Evolutionary conservation across 2,329 filamentous ascomycete species (phyloP).

Genomic region (Nigrograna mackinnonii): DNA sequence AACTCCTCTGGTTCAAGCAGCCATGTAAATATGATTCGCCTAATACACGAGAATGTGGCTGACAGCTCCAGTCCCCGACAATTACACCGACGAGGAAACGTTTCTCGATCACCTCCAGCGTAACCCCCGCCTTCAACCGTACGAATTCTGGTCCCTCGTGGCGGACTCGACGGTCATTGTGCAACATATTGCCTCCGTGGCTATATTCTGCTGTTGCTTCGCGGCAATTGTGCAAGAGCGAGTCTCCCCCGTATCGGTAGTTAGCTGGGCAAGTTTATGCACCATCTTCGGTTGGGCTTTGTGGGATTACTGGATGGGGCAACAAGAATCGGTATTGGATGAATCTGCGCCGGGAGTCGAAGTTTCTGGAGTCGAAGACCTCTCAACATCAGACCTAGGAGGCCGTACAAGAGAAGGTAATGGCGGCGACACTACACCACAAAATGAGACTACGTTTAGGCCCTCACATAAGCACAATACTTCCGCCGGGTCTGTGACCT

Average conservation of each 20-base stretch:
- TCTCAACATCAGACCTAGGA: slow-evolving; percentile 24
- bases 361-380: slow-evolving; percentile 12
- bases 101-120: slow-evolving; percentile 95
- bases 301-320: slow-evolving; percentile 88
- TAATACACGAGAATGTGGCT: slow-evolving; percentile 3
- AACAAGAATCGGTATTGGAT: slow-evolving; percentile 60
- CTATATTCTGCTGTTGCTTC: slow-evolving; percentile 93
- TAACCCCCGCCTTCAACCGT: slow-evolving; percentile 90
- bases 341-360: slow-evolving; percentile 12
- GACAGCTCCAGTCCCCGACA: slow-evolving; percentile 76
- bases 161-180: slow-evolving; percentile 95
- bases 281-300: slow-evolving; percentile 88
- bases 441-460: too few species aligned
- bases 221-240: slow-evolving; percentile 85
- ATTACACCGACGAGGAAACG: slow-evolving; percentile 95
- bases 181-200: slow-evolving; percentile 93
- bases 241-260: slow-evolving; percentile 87
- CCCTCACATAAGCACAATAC: slow-evolving; percentile 59
- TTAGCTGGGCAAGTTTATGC: slow-evolving; percentile 79
- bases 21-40: slow-evolving; percentile 64
- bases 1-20: slow-evolving; percentile 97
- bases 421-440: too few species aligned
- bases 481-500: slow-evolving; percentile 61
- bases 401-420: slow-evolving; percentile 12
- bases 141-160: slow-evolving; percentile 97